These are phyloP conservation scores for Quercus engelmannii DNA, from an alignment of 306 rosid genomes.

Conservation along the genomic window DNA sequence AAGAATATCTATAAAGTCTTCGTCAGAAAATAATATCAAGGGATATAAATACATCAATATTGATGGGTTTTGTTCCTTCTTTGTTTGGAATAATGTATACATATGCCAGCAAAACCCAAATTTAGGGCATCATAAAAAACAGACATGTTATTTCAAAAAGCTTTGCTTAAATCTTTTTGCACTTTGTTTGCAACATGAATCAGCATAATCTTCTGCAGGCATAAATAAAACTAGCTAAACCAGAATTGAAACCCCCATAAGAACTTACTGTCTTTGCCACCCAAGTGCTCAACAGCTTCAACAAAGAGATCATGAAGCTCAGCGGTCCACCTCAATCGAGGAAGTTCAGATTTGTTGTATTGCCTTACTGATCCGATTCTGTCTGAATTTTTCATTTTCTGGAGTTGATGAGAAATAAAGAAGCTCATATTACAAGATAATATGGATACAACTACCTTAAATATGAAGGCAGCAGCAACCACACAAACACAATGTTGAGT, in stretches of 20 bases:
- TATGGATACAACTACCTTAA: neutral
- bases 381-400: constrained; percentile 18
- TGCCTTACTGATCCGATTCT: constrained; percentile 24
- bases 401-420: neutral
- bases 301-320: constrained; percentile 40
- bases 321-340: constrained; percentile 46
- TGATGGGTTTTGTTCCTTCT: too few species aligned
- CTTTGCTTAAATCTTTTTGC: neutral
- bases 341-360: constrained; percentile 43
- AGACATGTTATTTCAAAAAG: neutral
- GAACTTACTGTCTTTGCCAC: constrained; percentile 41
- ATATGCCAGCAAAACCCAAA: too few species aligned
- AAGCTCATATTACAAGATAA: neutral
- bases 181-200: neutral
- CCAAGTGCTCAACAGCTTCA: constrained; percentile 36
- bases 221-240: neutral
- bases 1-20: neutral
- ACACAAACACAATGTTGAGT: neutral
- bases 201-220: neutral
- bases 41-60: too few species aligned
- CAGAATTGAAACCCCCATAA: neutral
- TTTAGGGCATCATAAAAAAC: too few species aligned
- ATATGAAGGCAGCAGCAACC: neutral
- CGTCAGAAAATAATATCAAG: neutral
- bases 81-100: too few species aligned